These are phyloP conservation scores for Curvularia sp. DNA, from an alignment of 2,329 filamentous ascomycete species.

Conservation along the genomic window DNA sequence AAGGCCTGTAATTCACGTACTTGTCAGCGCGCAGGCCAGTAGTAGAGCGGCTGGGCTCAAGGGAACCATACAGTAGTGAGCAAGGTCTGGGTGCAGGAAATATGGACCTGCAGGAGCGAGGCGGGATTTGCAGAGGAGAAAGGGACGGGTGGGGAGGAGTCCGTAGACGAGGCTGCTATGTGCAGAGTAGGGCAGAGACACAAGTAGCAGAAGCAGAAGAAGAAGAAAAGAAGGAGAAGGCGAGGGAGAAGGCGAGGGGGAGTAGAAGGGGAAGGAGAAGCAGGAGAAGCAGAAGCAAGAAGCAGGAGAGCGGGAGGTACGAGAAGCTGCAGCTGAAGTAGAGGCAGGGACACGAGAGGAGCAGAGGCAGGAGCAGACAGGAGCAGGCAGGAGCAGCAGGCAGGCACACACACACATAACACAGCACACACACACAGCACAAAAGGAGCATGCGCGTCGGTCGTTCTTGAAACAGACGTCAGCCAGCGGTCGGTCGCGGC, in stretches of 20 bases:
- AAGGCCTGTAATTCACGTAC: conserved; percentile 22
- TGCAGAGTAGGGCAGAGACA: neutral
- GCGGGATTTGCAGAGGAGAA: neutral
- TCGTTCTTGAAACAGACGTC: conserved; percentile 35
- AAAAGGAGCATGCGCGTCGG: conserved; percentile 25
- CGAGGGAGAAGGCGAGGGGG: neutral
- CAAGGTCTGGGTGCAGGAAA: conserved; percentile 18
- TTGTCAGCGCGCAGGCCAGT: conserved; percentile 15
- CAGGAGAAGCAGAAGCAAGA: neutral
- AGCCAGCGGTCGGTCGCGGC: conserved; percentile 26
- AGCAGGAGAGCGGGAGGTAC: neutral
- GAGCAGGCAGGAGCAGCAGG: neutral
- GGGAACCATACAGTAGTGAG: conserved; percentile 7
- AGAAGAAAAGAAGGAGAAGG: neutral
- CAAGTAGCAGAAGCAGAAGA: neutral
- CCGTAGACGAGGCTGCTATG: neutral
- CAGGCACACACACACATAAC: neutral
- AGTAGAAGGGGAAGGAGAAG: neutral
- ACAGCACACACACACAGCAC: neutral
- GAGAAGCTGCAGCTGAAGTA: neutral
- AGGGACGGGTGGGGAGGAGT: neutral
- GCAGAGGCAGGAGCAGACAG: neutral
- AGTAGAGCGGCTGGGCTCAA: conserved; percentile 7
- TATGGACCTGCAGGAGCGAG: conserved; percentile 21
- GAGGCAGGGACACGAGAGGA: neutral